Base-by-base conservation (phyloP, 2,329 filamentous ascomycete species). In the Ophiostoma piceae region DNA sequence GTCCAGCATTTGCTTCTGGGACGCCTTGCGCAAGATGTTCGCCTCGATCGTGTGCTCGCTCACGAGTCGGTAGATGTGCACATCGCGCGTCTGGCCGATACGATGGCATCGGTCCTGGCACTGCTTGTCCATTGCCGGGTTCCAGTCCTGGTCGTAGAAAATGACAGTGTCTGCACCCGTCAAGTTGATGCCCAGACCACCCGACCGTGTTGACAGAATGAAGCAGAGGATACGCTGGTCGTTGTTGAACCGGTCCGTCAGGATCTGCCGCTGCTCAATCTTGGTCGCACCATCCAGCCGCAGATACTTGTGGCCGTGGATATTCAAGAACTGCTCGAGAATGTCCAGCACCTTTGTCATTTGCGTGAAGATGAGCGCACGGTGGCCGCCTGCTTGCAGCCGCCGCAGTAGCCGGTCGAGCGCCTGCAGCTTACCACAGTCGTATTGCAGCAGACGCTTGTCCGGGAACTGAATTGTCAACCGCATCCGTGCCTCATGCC, bases 291-390 rank as follows among this genome's bases (percentile, higher is more conserved):
- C 95, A 77, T 99, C 95, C 4, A 99, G 86, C 26, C 95, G 92
- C 22, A 99, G 86, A 77, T 99, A 99, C 70, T 96, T 95, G 81
- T 98, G 92, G 0, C 94, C 94, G 76, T 99, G 94, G 67, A 99
- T 97, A 77, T 97, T 98, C 74, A 99, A 87, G 77, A 99, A 99
- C 74, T 95, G 93, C 78, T 99, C 95, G 2, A 99, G 84, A 69
- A 99, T 96, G 78, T 99, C 94, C 22, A 99, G 85, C 65, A 98
- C 95, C 78, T 96, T 97, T 66, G 95, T 98, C 95, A 99, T 99
- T 77, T 99, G 95, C 0, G 96, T 98, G 79, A 99, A 99, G 77
- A 99, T 99, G 67, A 99, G 84, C 11, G 93, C 95, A 8, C 96
- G 92, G 76, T 98, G 95, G 1, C 94, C 93, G 54, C 92, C 93